Evolutionary conservation across 495 filamentous ascomycete genomes (phyloP).

Genomic region (Podospora tetraspora): DNA sequence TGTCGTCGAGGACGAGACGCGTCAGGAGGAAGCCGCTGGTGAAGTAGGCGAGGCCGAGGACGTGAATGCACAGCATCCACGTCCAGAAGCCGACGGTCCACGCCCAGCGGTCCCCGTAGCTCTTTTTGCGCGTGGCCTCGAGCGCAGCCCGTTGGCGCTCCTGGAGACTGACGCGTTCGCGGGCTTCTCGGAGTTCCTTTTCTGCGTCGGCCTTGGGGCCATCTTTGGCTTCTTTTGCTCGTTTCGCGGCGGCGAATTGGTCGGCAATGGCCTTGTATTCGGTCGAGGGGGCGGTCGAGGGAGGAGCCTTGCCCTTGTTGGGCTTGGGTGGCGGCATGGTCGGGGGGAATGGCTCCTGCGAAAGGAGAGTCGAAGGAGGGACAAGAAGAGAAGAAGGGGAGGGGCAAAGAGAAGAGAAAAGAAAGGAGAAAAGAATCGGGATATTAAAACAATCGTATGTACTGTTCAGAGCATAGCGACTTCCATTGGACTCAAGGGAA

Average conservation of each 20-base stretch:
- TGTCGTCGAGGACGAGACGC: slow-evolving; percentile 79
- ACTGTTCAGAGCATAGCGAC: slow-evolving; percentile 11
- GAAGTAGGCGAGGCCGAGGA: slow-evolving; percentile 82
- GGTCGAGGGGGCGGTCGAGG: slow-evolving; percentile 26
- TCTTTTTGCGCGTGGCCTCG: slow-evolving; percentile 37
- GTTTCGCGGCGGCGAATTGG: slow-evolving; percentile 45
- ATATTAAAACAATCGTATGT: neutral
- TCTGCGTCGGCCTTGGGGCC: slow-evolving; percentile 8
- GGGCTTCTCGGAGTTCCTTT: slow-evolving; percentile 8
- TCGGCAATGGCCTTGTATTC: slow-evolving; percentile 42
- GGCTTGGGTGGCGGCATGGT: slow-evolving; percentile 26
- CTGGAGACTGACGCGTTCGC: slow-evolving; percentile 18
- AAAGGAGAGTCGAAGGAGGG: slow-evolving; percentile 4
- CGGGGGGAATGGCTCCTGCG: neutral
- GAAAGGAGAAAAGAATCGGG: slow-evolving; percentile 1
- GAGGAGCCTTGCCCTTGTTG: slow-evolving; percentile 19
- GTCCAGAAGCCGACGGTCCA: slow-evolving; percentile 50
- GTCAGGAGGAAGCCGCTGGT: slow-evolving; percentile 96
- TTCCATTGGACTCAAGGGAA: slow-evolving; percentile 17
- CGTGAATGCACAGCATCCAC: slow-evolving; percentile 62
- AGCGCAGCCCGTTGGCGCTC: slow-evolving; percentile 35
- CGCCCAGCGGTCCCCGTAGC: slow-evolving; percentile 39
- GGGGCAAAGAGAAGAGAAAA: neutral
- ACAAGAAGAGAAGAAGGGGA: slow-evolving; percentile 6
- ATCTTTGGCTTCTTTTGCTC: slow-evolving; percentile 35